These are phyloP conservation scores for Ascoidea rubescens DNA, from an alignment of 805 yeast species.

Conservation along the genomic window DNA sequence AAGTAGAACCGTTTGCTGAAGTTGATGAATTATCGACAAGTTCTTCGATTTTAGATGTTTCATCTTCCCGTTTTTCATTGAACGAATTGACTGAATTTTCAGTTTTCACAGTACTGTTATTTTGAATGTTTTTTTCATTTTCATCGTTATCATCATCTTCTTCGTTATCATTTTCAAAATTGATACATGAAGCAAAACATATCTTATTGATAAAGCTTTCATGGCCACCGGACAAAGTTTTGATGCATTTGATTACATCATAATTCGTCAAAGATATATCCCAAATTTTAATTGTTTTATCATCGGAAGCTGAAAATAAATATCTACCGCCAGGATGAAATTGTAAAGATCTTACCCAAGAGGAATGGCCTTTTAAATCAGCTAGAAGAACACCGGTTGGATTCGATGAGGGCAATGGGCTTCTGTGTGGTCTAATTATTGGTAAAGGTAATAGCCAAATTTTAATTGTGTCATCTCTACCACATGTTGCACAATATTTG, in stretches of 20 bases:
- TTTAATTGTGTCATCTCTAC: constrained; percentile 62
- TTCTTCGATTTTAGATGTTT: not conserved
- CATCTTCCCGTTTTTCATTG: constrained; percentile 1
- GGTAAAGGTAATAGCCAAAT: constrained; percentile 75
- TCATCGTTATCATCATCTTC: not conserved
- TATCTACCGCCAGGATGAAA: constrained; percentile 69
- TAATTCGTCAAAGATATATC: constrained; percentile 34
- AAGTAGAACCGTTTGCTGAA: not conserved
- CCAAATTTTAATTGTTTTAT: constrained; percentile 67
- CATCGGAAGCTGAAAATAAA: constrained; percentile 66
- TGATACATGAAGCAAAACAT: constrained; percentile 34
- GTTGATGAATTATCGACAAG: not conserved
- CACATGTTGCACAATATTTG: constrained; percentile 65
- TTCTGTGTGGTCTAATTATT: constrained; percentile 34
- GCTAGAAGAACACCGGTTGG: constrained; percentile 47
- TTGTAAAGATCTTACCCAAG: constrained; percentile 67
- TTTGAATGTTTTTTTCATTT: not conserved
- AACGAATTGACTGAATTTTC: not conserved
- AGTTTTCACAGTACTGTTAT: not conserved
- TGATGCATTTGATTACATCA: constrained; percentile 26
- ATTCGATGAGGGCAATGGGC: constrained; percentile 43
- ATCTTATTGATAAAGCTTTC: constrained; percentile 65
- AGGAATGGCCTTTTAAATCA: constrained; percentile 60
- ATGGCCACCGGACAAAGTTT: constrained; percentile 43
- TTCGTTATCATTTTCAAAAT: constrained; percentile 4